A percentile compares a stretch with the other conserved stretches of the same genome.
These are phyloP conservation scores for Tolypocladium tundrense DNA, from an alignment of 2,329 filamentous ascomycete species.

Conservation along the genomic window DNA sequence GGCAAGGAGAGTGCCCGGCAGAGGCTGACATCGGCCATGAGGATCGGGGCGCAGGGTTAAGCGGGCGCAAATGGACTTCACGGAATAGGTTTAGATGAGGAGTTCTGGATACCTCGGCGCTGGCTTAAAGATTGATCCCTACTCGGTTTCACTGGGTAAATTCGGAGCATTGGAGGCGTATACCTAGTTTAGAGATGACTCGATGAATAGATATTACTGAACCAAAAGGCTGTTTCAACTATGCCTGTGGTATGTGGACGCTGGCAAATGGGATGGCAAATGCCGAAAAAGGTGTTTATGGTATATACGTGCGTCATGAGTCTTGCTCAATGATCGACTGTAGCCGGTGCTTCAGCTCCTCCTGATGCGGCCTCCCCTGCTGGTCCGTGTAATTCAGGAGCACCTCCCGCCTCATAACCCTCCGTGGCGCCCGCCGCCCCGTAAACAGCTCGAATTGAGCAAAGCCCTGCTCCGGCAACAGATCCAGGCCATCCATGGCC, in stretches of 20 bases:
- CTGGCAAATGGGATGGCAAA: background rate
- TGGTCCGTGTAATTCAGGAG: slow-evolving; percentile 33
- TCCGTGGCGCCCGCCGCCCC: slow-evolving; percentile 40
- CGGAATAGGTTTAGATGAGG: background rate
- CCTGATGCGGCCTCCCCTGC: slow-evolving; percentile 26
- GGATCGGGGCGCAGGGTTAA: slow-evolving; percentile 9
- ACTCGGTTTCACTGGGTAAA: background rate
- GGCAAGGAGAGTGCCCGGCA: slow-evolving; percentile 21
- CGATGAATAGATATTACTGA: background rate
- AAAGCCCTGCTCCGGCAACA: slow-evolving; percentile 69
- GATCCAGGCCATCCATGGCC: slow-evolving; percentile 63
- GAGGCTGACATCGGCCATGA: slow-evolving; percentile 22
- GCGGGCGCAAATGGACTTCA: background rate
- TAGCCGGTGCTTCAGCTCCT: slow-evolving; percentile 24
- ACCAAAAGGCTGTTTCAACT: background rate
- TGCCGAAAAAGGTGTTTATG: no score
- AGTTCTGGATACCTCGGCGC: background rate
- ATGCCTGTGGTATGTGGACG: background rate
- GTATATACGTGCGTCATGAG: background rate
- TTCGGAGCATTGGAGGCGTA: background rate
- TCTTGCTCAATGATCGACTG: slow-evolving; percentile 17
- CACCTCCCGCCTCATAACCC: slow-evolving; percentile 60
- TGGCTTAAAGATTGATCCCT: background rate
- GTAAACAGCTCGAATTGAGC: slow-evolving; percentile 78
- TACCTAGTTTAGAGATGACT: background rate